phyloP scores from a whole-genome alignment of 345 rosid species.

The Acer yangbiense region DNA sequence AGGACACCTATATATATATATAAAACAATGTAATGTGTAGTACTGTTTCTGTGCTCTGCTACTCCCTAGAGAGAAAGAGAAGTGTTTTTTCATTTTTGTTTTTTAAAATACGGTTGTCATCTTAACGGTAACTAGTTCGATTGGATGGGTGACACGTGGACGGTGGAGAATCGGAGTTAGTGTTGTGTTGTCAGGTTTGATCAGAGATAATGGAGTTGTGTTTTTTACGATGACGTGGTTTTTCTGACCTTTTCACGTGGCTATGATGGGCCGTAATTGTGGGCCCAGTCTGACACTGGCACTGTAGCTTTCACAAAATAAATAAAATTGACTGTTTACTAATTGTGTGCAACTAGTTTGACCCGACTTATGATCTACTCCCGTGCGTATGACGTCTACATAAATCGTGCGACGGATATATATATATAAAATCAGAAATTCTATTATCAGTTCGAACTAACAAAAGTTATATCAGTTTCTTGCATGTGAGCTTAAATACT shows the following conservation, averaged over 20 bases:
- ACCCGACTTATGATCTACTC: background rate
- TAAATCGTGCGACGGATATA: too few relatives aligned
- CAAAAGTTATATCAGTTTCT: too few relatives aligned
- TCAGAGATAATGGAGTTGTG: slow-evolving; percentile 4
- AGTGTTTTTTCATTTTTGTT: background rate
- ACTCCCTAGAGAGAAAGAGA: background rate
- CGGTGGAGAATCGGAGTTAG: background rate
- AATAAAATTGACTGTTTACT: background rate
- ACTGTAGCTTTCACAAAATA: too few relatives aligned
- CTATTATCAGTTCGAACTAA: too few relatives aligned
- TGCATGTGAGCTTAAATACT: too few relatives aligned
- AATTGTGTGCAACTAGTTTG: background rate
- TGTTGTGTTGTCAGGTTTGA: background rate
- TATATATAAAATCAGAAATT: too few relatives aligned
- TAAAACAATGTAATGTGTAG: background rate
- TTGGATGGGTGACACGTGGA: slow-evolving; percentile 9
- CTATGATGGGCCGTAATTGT: background rate
- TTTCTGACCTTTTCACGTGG: slow-evolving; percentile 18
- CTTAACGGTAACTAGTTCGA: slow-evolving; percentile 9
- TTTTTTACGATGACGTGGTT: background rate
- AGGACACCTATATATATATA: background rate
- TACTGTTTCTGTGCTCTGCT: background rate
- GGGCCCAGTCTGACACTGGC: background rate
- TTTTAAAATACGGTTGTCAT: slow-evolving; percentile 15
- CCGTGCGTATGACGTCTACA: background rate